A percentile compares a stretch with the other conserved stretches of the same genome.
phyloP scores from a whole-genome alignment of 73 alveolate genomes.

The Paramecium tetraurelia region DNA sequence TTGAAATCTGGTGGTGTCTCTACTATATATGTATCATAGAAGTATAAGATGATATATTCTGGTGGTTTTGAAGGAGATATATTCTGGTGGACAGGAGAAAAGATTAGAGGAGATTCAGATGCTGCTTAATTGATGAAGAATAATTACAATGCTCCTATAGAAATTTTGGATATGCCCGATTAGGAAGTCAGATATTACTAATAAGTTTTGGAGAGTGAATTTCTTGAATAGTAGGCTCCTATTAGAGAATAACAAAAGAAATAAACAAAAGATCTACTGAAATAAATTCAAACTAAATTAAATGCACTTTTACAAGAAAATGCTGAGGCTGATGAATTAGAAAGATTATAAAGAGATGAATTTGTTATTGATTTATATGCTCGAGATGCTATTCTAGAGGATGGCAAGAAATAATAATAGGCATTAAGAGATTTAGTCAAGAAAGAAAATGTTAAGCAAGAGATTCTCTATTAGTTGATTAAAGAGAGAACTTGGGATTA shows the following conservation, averaged over 20 bases:
- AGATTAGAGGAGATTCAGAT: slow-evolving; percentile 63
- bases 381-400: slow-evolving; percentile 76
- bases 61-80: slow-evolving; percentile 95
- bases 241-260: slow-evolving; percentile 70
- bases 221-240: slow-evolving; percentile 66
- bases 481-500: slow-evolving; percentile 82
- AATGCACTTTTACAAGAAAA: slow-evolving; percentile 83
- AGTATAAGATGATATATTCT: slow-evolving; percentile 76
- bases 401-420: slow-evolving; percentile 81
- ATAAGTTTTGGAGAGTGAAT: slow-evolving; percentile 70
- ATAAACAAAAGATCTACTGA: slow-evolving; percentile 77
- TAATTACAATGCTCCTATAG: background rate
- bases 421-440: slow-evolving; percentile 80
- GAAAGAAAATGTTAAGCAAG: slow-evolving; percentile 71
- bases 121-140: slow-evolving; percentile 64
- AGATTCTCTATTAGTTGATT: slow-evolving; percentile 69
- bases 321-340: slow-evolving; percentile 87
- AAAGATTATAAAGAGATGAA: slow-evolving; percentile 89
- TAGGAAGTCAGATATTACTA: slow-evolving; percentile 58
- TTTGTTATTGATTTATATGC: slow-evolving; percentile 91
- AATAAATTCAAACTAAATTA: slow-evolving; percentile 77
- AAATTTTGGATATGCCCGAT: slow-evolving; percentile 60
- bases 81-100: slow-evolving; percentile 80
- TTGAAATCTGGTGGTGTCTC: slow-evolving; percentile 87
- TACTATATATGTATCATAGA: slow-evolving; percentile 79